These are phyloP conservation scores for Graphiopsis chlorocephala DNA, from an alignment of 2,329 filamentous ascomycete genomes.

Conservation along the genomic window DNA sequence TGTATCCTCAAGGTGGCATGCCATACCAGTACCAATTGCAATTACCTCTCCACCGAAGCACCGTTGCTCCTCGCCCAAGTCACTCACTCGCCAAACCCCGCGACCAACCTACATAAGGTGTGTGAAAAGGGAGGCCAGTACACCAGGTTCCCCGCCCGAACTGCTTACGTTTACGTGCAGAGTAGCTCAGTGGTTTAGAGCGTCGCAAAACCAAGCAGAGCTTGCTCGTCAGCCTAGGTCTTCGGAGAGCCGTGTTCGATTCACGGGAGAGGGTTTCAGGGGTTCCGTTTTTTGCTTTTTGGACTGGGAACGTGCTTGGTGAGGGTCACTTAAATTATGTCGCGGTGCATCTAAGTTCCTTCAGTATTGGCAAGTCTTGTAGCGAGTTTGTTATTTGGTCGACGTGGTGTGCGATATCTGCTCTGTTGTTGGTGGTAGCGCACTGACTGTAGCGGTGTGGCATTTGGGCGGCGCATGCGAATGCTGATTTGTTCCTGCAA, in stretches of 20 bases:
- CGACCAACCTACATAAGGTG: neutral
- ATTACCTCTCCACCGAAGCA: neutral
- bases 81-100: neutral
- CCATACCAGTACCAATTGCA: neutral
- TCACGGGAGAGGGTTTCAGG: neutral
- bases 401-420: neutral
- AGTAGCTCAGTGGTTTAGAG: constrained; percentile 11
- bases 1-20: neutral
- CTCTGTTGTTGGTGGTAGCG: neutral
- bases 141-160: neutral
- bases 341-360: neutral
- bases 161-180: neutral
- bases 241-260: constrained; percentile 9
- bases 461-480: neutral
- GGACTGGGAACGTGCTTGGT: neutral
- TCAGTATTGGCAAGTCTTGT: neutral
- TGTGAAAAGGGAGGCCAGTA: neutral
- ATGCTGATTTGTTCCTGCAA: neutral
- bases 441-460: neutral
- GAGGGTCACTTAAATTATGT: neutral
- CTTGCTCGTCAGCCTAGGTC: neutral
- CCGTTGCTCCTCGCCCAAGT: neutral
- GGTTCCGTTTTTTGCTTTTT: constrained; percentile 5
- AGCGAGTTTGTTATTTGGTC: neutral
- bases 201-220: constrained; percentile 6